Evolutionary conservation across 805 yeast species (phyloP).

Genomic region (Suhomyces kilbournensis): DNA sequence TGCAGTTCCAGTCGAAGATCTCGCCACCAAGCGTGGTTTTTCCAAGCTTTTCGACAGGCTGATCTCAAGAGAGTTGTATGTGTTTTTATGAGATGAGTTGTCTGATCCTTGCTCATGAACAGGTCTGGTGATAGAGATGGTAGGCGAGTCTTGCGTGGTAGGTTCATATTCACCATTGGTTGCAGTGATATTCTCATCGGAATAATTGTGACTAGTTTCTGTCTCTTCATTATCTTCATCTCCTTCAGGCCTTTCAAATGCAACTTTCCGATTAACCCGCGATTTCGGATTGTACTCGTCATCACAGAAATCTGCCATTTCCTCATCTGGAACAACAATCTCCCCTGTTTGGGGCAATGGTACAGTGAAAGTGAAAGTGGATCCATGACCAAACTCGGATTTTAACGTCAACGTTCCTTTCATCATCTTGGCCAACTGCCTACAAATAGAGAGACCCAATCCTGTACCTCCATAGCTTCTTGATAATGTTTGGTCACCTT

Average conservation of each 20-base stretch:
- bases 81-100: neutral
- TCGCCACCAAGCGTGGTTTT: constrained; percentile 44
- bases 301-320: constrained; percentile 47
- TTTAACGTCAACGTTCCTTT: constrained; percentile 75
- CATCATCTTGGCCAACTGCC: constrained; percentile 90
- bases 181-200: neutral
- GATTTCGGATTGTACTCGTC: constrained; percentile 65
- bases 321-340: constrained; percentile 36
- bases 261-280: constrained; percentile 50
- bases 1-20: constrained; percentile 54
- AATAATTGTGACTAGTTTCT: neutral
- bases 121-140: neutral
- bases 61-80: constrained; percentile 2
- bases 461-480: constrained; percentile 96
- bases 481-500: constrained; percentile 92
- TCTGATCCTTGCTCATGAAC: neutral
- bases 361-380: constrained; percentile 76
- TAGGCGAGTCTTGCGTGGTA: neutral
- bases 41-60: constrained; percentile 20
- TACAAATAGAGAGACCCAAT: constrained; percentile 82
- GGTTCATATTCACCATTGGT: neutral
- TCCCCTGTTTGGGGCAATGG: constrained; percentile 70
- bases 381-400: constrained; percentile 77
- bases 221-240: neutral
- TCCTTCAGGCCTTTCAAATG: constrained; percentile 27